A percentile compares a stretch with the other conserved stretches of the same genome.
Conservation (phyloP, 129 eudicot species). For the Tagetes erecta region DNA sequence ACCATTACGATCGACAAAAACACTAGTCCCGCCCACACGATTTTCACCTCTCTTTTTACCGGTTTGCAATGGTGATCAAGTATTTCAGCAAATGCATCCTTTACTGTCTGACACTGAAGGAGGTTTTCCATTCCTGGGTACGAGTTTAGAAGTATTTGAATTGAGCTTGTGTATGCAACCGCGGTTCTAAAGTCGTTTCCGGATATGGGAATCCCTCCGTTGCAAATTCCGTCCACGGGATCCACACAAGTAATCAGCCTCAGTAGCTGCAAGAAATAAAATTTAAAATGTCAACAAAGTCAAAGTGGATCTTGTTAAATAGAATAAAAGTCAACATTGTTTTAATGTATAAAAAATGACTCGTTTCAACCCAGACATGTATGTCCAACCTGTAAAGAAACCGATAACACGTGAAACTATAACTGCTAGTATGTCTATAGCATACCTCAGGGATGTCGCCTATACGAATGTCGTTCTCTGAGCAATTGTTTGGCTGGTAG, state of each 20-base stretch:
- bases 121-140: constrained; percentile 78
- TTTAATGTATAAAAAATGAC: not conserved
- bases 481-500: constrained; percentile 68
- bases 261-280: constrained; percentile 42
- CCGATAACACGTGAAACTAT: not conserved
- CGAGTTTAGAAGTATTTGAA: constrained; percentile 55
- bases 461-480: constrained; percentile 54
- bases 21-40: constrained; percentile 57
- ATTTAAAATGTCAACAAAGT: constrained; percentile 4
- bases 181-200: constrained; percentile 39
- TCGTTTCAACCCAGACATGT: not conserved
- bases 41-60: constrained; percentile 49
- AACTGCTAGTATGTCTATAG: not conserved
- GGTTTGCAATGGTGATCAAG: constrained; percentile 71
- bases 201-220: constrained; percentile 65
- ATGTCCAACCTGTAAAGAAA: no score
- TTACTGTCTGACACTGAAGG: constrained; percentile 70
- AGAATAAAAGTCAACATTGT: not conserved
- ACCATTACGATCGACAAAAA: constrained; percentile 65
- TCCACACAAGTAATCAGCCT: constrained; percentile 61
- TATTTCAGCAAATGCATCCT: constrained; percentile 61
- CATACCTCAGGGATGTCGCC: constrained; percentile 83
- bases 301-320: not conserved
- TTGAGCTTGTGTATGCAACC: constrained; percentile 63
- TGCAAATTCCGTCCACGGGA: constrained; percentile 40